phyloP scores from a whole-genome alignment of 805 yeast genomes.

The Kregervanrija fluxuum region DNA sequence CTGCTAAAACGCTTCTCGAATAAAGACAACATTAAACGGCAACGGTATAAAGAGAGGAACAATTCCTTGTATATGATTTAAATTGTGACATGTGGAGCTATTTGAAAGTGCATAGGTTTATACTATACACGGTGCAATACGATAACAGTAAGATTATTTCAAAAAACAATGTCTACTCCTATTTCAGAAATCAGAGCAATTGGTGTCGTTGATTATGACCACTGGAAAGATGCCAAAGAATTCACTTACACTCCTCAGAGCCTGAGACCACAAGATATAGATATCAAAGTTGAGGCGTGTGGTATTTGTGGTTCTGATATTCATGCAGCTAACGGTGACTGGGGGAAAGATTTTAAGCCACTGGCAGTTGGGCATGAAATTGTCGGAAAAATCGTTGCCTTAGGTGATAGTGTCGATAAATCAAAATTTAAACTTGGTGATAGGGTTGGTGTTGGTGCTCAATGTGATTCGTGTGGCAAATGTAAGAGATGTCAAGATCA shows the following conservation, averaged over 20 bases:
- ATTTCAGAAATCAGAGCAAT: slow-evolving; percentile 10
- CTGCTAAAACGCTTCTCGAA: too few relatives aligned
- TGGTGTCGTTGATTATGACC: slow-evolving; percentile 12
- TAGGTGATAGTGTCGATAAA: slow-evolving; percentile 29
- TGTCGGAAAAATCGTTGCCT: slow-evolving; percentile 33
- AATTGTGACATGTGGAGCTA: too few relatives aligned
- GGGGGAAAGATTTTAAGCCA: slow-evolving; percentile 14
- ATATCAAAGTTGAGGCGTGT: slow-evolving; percentile 38
- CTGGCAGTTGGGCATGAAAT: slow-evolving; percentile 40
- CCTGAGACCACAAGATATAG: slow-evolving; percentile 24
- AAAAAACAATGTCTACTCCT: too few relatives aligned
- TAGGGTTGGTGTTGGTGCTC: slow-evolving; percentile 47
- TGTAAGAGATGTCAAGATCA: slow-evolving; percentile 33
- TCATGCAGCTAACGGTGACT: slow-evolving; percentile 33
- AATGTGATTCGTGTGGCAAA: slow-evolving; percentile 29
- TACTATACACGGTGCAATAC: too few relatives aligned
- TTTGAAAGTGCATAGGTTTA: too few relatives aligned
- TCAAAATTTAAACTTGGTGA: slow-evolving; percentile 36
- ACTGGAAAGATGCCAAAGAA: slow-evolving; percentile 14
- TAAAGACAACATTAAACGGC: too few relatives aligned
- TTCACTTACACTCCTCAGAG: slow-evolving; percentile 14
- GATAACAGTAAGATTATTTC: too few relatives aligned
- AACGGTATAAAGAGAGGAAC: too few relatives aligned
- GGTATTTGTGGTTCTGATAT: slow-evolving; percentile 48
- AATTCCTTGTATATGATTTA: too few relatives aligned